Conservation (phyloP, 2,329 filamentous ascomycete genomes). For the Cadophora sp. region DNA sequence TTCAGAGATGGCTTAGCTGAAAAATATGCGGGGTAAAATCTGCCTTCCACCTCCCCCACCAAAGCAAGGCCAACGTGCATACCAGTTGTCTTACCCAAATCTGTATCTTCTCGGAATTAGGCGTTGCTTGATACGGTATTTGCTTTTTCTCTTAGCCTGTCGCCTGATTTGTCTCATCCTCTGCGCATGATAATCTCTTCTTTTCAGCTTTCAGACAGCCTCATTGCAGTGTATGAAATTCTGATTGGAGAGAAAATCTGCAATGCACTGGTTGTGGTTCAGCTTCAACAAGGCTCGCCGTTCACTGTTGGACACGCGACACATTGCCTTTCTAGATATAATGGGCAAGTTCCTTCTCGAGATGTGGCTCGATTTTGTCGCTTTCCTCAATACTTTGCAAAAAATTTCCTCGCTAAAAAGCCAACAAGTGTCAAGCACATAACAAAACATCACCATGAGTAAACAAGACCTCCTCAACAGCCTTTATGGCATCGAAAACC, state of each 20-base stretch:
- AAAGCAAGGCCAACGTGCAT: neutral
- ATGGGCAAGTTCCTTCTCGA: neutral
- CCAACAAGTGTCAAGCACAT: neutral
- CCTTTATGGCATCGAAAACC: constrained; percentile 18
- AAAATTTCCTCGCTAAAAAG: neutral
- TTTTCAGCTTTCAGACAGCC: constrained; percentile 14
- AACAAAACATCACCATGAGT: constrained; percentile 11
- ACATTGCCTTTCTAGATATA: constrained; percentile 11
- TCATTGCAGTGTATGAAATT: neutral
- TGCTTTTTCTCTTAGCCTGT: constrained; percentile 1
- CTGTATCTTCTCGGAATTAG: neutral
- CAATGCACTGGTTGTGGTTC: neutral
- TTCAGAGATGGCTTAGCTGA: too few relatives aligned
- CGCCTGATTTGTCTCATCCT: neutral
- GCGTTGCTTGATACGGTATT: neutral
- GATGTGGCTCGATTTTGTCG: neutral
- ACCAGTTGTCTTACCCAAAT: neutral
- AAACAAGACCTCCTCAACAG: constrained; percentile 16
- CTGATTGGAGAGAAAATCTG: constrained; percentile 3
- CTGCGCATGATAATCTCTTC: neutral
- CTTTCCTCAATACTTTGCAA: neutral
- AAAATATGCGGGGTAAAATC: neutral
- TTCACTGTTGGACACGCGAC: neutral
- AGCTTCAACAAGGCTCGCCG: neutral
- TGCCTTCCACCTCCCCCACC: neutral